phyloP scores from a whole-genome alignment of 306 rosid species.

The Macrotyloma uniflorum region DNA sequence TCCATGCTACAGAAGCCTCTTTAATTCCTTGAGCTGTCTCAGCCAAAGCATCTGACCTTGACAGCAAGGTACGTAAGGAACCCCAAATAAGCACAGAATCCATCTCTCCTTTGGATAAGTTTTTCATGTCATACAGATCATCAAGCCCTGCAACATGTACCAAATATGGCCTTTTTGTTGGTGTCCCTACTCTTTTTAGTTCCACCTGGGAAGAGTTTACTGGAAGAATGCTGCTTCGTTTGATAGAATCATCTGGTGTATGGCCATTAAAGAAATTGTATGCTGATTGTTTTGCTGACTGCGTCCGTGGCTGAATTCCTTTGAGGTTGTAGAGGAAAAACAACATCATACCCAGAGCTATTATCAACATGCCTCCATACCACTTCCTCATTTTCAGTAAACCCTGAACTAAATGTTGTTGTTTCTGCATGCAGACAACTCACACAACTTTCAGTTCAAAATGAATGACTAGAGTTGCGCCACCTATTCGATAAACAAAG shows the following conservation, averaged over 20 bases:
- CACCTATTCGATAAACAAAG: background rate
- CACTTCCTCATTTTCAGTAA: constrained; percentile 78
- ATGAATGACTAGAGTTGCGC: constrained; percentile 1
- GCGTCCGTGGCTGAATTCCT: constrained; percentile 60
- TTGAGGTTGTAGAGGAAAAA: constrained; percentile 60
- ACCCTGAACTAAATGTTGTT: constrained; percentile 33
- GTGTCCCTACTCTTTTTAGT: constrained; percentile 33
- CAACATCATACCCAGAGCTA: constrained; percentile 63
- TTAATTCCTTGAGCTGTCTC: constrained; percentile 82
- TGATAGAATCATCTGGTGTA: constrained; percentile 40
- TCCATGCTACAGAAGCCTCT: constrained; percentile 91
- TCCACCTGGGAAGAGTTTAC: constrained; percentile 36
- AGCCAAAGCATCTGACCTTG: constrained; percentile 83
- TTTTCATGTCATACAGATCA: constrained; percentile 52
- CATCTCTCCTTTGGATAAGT: constrained; percentile 49
- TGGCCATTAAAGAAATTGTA: constrained; percentile 63
- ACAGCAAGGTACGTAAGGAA: constrained; percentile 59
- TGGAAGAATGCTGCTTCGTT: constrained; percentile 27
- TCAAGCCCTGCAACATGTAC: constrained; percentile 62
- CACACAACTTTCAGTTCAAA: constrained; percentile 13
- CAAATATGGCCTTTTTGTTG: constrained; percentile 52
- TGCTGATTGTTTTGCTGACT: constrained; percentile 61
- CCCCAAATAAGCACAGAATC: constrained; percentile 73
- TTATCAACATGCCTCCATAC: constrained; percentile 78
- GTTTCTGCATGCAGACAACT: constrained; percentile 41